phyloP scores from a whole-genome alignment of 306 rosid species.

The Cucurbita maxima region DNA sequence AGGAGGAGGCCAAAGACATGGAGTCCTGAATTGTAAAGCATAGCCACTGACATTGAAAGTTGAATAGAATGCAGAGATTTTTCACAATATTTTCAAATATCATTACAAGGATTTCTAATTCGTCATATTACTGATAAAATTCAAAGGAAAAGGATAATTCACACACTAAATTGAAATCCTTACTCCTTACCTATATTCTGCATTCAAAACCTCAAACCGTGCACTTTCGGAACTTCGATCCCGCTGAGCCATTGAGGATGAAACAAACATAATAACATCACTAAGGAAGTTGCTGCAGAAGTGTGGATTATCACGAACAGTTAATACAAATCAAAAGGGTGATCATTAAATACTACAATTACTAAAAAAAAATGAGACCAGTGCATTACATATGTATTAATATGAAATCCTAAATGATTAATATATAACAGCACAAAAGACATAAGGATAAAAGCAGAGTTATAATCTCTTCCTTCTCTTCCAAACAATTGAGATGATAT shows the following conservation, averaged over 20 bases:
- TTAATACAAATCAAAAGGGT: background rate
- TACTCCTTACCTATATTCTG: slow-evolving; percentile 62
- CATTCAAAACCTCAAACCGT: slow-evolving; percentile 69
- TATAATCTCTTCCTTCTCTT: background rate
- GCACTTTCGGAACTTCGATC: slow-evolving; percentile 77
- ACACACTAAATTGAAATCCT: slow-evolving; percentile 1
- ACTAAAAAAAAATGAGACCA: background rate
- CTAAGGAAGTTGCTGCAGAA: slow-evolving; percentile 77
- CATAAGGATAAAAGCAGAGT: background rate
- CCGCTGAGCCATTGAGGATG: slow-evolving; percentile 84
- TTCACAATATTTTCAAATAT: background rate
- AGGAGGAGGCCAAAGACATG: slow-evolving; percentile 9
- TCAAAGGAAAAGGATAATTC: slow-evolving; percentile 1
- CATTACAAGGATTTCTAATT: background rate
- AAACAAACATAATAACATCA: slow-evolving; percentile 57
- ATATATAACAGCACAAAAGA: background rate
- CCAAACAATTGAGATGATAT: background rate
- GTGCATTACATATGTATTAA: background rate
- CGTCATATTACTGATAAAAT: background rate
- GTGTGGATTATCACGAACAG: background rate
- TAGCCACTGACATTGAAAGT: background rate
- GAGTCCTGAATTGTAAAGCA: slow-evolving; percentile 3
- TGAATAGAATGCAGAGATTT: background rate
- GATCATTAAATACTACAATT: background rate
- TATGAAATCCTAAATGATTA: background rate